Percentiles rank a stretch among this genome's conserved stretches.
phyloP scores from a whole-genome alignment of 108 stramenopile species.

The Asterionellopsis glacialis region DNA sequence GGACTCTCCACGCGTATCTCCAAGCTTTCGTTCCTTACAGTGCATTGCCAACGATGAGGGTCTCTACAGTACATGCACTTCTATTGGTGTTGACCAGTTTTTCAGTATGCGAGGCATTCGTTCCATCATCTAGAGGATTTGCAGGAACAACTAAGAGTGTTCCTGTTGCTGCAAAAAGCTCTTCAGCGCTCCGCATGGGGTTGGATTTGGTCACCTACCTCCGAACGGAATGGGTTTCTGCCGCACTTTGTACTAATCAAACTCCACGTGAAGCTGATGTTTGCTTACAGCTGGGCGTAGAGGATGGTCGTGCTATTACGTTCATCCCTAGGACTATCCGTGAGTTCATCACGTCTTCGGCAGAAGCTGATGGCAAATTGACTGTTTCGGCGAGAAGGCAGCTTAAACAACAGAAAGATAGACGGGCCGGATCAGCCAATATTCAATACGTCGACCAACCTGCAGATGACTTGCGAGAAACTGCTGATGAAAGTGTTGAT shows the following conservation, averaged over 20 bases:
- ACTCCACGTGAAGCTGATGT: conserved; percentile 67
- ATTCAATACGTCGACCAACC: conserved; percentile 54
- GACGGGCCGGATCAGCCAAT: conserved; percentile 26
- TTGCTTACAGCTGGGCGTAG: conserved; percentile 60
- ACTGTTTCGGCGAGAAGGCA: conserved; percentile 48
- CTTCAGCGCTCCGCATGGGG: conserved; percentile 38
- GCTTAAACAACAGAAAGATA: conserved; percentile 66
- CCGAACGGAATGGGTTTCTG: conserved; percentile 82
- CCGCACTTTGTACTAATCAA: conserved; percentile 82
- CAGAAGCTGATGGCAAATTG: conserved; percentile 53
- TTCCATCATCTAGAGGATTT: not conserved
- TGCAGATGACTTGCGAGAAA: conserved; percentile 62
- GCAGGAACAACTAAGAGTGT: not conserved
- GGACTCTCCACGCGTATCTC: too few species aligned
- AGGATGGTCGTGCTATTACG: conserved; percentile 75
- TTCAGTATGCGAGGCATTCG: too few species aligned
- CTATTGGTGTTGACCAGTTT: too few species aligned
- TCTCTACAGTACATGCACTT: too few species aligned
- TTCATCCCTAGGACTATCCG: conserved; percentile 81
- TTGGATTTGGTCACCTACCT: conserved; percentile 80
- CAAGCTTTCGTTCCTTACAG: too few species aligned
- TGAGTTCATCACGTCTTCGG: conserved; percentile 62
- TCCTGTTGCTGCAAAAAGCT: not conserved
- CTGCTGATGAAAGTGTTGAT: conserved; percentile 63
- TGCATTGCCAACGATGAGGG: too few species aligned